Conservation (phyloP, 495 filamentous ascomycete genomes). For the Daldinia childiae region DNA sequence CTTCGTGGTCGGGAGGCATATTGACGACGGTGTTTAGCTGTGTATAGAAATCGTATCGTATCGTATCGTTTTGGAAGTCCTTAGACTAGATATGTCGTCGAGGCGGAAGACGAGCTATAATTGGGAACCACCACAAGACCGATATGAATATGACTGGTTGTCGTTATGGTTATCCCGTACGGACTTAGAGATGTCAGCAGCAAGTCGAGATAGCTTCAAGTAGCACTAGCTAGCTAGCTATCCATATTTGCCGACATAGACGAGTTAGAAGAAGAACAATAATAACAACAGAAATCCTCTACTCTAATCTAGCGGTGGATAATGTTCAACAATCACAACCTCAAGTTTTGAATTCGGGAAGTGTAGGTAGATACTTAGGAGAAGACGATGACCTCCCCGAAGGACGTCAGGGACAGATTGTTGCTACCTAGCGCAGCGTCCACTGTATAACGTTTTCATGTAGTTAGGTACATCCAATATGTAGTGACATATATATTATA, state of each 20-base stretch:
- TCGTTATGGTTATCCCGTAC: slow-evolving; percentile 3
- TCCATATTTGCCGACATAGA: slow-evolving; percentile 19
- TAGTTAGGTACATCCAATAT: no score
- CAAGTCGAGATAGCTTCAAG: slow-evolving; percentile 1
- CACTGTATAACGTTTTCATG: no score
- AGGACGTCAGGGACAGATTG: not conserved
- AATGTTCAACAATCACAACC: no score
- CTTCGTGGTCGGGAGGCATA: slow-evolving; percentile 46
- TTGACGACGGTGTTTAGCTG: slow-evolving; percentile 7
- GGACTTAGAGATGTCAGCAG: slow-evolving; percentile 10
- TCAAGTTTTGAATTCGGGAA: slow-evolving; percentile 1
- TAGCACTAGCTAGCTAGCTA: slow-evolving; percentile 19
- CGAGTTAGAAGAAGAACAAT: no score
- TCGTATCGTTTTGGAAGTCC: slow-evolving; percentile 15
- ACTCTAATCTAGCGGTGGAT: no score
- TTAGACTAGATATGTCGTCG: not conserved
- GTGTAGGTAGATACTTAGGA: not conserved
- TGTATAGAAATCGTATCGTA: not conserved
- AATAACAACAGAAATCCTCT: no score
- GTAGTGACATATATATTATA: no score
- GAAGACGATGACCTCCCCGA: no score
- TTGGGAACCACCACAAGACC: slow-evolving; percentile 5
- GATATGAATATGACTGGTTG: not conserved
- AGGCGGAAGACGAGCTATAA: not conserved
- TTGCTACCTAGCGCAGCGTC: slow-evolving; percentile 3